Conservation (phyloP, 192 early-diverging fungal species). For the Backusella luteola region DNA sequence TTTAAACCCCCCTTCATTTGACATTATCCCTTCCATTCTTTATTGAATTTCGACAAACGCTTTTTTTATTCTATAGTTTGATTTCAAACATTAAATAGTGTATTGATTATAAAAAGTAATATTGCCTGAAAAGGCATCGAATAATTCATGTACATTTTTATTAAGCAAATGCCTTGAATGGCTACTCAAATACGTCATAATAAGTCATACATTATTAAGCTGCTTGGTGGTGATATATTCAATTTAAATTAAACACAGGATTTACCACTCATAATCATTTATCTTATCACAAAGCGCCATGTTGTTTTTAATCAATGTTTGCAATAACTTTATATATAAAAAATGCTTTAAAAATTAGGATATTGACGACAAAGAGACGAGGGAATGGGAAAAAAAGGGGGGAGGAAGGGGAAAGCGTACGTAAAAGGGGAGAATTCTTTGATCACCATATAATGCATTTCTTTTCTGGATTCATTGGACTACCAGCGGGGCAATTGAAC, state of each 20-base stretch:
- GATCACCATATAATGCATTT: constrained; percentile 46
- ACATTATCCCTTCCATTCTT: not conserved
- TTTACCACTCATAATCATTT: no score
- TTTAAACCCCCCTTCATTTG: not conserved
- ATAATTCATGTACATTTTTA: not conserved
- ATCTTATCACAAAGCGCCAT: no score
- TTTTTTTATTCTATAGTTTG: not conserved
- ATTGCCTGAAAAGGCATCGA: not conserved
- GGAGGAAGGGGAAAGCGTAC: not conserved
- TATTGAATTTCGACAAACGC: not conserved
- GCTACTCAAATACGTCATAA: no score
- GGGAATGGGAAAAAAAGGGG: not conserved
- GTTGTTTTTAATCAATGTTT: no score
- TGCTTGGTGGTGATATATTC: no score
- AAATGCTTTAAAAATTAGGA: no score
- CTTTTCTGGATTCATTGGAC: constrained; percentile 63
- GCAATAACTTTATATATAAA: no score
- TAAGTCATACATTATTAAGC: no score
- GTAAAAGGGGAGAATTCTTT: not conserved
- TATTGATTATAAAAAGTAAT: no score
- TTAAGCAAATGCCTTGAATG: not conserved
- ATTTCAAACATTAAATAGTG: not conserved
- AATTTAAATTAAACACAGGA: no score
- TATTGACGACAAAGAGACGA: not conserved
- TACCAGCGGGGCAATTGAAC: constrained; percentile 59